These are phyloP conservation scores for Lasiodiplodia gonubiensis DNA, from an alignment of 2,329 filamentous ascomycete species.

Conservation along the genomic window DNA sequence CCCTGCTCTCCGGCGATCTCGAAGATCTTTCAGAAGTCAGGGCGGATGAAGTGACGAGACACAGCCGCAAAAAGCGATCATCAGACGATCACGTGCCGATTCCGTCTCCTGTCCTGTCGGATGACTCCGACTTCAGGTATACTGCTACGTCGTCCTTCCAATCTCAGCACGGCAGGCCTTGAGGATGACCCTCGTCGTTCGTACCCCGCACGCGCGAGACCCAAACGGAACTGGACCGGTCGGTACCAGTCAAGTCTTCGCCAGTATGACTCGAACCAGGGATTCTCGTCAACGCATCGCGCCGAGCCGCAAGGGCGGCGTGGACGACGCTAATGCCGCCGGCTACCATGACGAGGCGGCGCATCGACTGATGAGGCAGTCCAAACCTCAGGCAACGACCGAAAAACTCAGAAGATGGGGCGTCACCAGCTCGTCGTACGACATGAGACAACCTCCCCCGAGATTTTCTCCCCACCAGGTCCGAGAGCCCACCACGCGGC, in stretches of 20 bases:
- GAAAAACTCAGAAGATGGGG: slow-evolving; percentile 9
- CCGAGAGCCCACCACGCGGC: background rate
- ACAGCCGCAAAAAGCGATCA: background rate
- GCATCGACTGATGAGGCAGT: background rate
- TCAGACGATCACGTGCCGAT: background rate
- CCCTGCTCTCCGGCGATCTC: slow-evolving; percentile 1
- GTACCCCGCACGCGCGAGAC: background rate
- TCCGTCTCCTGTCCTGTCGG: background rate
- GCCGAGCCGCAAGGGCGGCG: slow-evolving; percentile 18
- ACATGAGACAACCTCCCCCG: slow-evolving; percentile 22
- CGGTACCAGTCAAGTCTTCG: background rate
- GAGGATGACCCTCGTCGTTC: background rate
- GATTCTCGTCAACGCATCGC: slow-evolving; percentile 3
- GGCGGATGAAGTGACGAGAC: slow-evolving; percentile 6
- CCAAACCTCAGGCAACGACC: slow-evolving; percentile 5
- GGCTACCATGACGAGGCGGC: background rate
- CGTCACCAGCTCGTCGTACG: slow-evolving; percentile 25
- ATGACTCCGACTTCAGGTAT: background rate
- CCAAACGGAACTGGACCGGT: background rate
- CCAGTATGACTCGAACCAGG: background rate
- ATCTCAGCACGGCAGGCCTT: background rate
- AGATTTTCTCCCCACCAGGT: slow-evolving; percentile 17
- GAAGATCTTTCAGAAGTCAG: slow-evolving; percentile 8
- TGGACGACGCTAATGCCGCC: background rate
- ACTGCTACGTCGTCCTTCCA: background rate